A percentile compares a stretch with the other conserved stretches of the same genome.
phyloP scores from a whole-genome alignment of 148 eudicot species.

The Rhododendron ovatum region DNA sequence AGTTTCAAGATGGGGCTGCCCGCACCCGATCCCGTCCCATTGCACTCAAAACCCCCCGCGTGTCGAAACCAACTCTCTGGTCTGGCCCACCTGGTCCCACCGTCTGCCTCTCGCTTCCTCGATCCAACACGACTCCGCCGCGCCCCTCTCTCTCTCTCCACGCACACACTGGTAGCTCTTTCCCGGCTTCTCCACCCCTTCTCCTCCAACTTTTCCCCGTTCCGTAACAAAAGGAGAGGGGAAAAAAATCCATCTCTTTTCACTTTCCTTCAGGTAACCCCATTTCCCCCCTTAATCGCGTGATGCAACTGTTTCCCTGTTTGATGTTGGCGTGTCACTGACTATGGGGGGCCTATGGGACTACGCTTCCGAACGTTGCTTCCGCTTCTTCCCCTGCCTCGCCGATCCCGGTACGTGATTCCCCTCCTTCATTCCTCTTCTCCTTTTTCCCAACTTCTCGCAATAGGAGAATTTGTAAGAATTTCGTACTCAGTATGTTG shows the following conservation, averaged over 20 bases:
- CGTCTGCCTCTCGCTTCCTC: not conserved
- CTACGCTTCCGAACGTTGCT: conserved; percentile 33
- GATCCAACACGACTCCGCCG: not conserved
- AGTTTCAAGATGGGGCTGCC: not conserved
- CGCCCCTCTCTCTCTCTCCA: not conserved
- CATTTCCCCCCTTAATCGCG: not conserved
- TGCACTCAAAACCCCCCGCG: not conserved
- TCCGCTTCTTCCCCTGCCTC: conserved; percentile 56
- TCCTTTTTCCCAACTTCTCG: not conserved
- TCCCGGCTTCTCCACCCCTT: not conserved
- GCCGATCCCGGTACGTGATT: conserved; percentile 65
- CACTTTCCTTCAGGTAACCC: not conserved
- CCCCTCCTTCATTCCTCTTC: not conserved
- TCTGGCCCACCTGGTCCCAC: not conserved
- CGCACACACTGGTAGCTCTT: not conserved
- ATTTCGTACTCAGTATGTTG: not conserved
- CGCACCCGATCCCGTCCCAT: not conserved
- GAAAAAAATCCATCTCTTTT: not conserved
- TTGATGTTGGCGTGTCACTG: not conserved
- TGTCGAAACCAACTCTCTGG: not conserved
- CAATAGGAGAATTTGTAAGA: not conserved
- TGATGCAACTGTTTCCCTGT: not conserved
- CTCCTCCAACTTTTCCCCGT: not conserved
- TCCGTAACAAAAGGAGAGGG: not conserved
- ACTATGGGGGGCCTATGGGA: conserved; percentile 30